A percentile compares a stretch with the other conserved stretches of the same genome.
phyloP scores from a whole-genome alignment of 495 filamentous ascomycete genomes.

The Xylaria palmicola region DNA sequence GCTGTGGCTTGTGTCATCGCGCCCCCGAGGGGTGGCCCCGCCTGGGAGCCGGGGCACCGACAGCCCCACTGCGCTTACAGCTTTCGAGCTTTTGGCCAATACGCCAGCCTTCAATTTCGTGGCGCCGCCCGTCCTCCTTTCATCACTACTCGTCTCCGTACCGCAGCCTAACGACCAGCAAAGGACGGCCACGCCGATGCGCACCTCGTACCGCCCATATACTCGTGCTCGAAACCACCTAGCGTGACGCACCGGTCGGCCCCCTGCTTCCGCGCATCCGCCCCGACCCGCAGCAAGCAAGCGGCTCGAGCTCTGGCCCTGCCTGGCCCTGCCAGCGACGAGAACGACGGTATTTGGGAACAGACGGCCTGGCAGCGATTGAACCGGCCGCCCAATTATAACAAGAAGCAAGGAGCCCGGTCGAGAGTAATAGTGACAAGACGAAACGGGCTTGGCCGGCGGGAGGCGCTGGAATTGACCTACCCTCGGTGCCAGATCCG shows the following conservation, averaged over 20 bases:
- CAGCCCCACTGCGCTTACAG: constrained; percentile 14
- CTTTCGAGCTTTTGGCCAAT: constrained; percentile 22
- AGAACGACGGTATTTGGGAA: neutral
- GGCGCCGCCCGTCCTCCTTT: constrained; percentile 2
- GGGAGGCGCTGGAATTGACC: too few species aligned
- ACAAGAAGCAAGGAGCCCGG: neutral
- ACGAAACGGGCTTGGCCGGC: constrained; percentile 20
- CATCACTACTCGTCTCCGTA: neutral
- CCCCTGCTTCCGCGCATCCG: constrained; percentile 3
- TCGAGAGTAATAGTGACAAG: neutral
- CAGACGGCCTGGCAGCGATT: neutral
- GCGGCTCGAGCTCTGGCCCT: neutral
- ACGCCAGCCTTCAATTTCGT: neutral
- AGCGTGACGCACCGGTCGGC: too few species aligned
- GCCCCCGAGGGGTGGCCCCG: neutral
- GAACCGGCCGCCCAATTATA: neutral
- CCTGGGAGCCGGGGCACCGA: constrained; percentile 23
- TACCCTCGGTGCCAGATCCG: too few species aligned
- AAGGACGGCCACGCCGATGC: too few species aligned
- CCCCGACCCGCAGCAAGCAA: constrained; percentile 5
- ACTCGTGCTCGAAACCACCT: too few species aligned
- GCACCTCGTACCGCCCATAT: neutral
- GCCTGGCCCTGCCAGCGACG: too few species aligned
- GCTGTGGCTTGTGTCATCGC: constrained; percentile 14
- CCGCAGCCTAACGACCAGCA: too few species aligned